These are phyloP conservation scores for Hordeum vulgare DNA, from an alignment of 176 grass and related monocot species.

Conservation along the genomic window MorexV3_pseudomolecules_assembly NC_058521.1:265099632-265100131, in stretches of 20 bases:
- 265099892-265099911: slow-evolving; percentile 2
- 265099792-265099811: slow-evolving; percentile 97
- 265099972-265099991: not conserved
- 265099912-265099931: slow-evolving; percentile 7
- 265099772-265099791: slow-evolving; percentile 98
- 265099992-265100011: not conserved
- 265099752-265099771: slow-evolving; percentile 61
- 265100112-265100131: not conserved
- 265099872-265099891: not conserved
- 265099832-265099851: slow-evolving; percentile 52
- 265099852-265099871: slow-evolving; percentile 57
- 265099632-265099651: slow-evolving; percentile 4
- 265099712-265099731: slow-evolving; percentile 82
- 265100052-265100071: not conserved
- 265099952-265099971: not conserved
- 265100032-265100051: not conserved
- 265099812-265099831: slow-evolving; percentile 82
- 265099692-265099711: slow-evolving; percentile 56
- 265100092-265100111: not conserved
- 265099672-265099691: slow-evolving; percentile 12
- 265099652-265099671: not conserved
- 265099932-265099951: not conserved
- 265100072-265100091: not conserved
- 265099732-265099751: slow-evolving; percentile 90
- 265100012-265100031: not conserved